Evolutionary conservation across 352 stramenopile genomes (phyloP), one percentile per base, ranked within the genome.

Genomic region (Phytopythium kandeliae): DNA sequence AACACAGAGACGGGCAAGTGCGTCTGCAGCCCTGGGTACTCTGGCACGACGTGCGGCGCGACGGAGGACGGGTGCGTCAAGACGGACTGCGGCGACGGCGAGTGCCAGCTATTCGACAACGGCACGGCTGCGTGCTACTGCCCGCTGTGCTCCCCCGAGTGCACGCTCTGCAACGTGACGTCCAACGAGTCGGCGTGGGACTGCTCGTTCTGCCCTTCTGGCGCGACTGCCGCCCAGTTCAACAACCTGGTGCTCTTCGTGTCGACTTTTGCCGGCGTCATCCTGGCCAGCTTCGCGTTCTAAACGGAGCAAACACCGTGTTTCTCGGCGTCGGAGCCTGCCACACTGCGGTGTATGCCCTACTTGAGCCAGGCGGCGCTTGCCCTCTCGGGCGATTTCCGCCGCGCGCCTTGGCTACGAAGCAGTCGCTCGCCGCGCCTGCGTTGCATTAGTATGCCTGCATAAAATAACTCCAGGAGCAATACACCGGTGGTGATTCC

Each of bases 1-100:
- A 64, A 85, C 56, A 69, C 58, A 0, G 66, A 78, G 37, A 78
- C 65, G 10, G 74, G 74, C 38, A 78, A 74, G 51, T 85, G 74
- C 64, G 60, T 73, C 12, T 85, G 73, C 44, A 55, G 58, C 11
- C 58, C 67, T 38, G 73, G 73, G 11, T 85, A 62, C 54, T 74
- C 25, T 11, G 73, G 73, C 19, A 62, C 74, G 33, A 82, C 73
- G 1, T 85, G 73, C 46, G 73, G 73, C 17, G 69, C 71, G 10
- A 79, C 67, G 0, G 70, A 81, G 54, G 70, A 81, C 36, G 65
- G 55, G 16, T 81, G 70, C 44, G 70, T 64, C 12, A 71, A 65
- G 38, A 75, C 62, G 21, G 57, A 72, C 38, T 81, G 70, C 36
- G 67, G 67, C 12, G 58, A 69, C 47, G 70, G 70, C 13, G 59